Conservation (phyloP, 768 basidiomycete species). For the Auriculariales sp. region DNA sequence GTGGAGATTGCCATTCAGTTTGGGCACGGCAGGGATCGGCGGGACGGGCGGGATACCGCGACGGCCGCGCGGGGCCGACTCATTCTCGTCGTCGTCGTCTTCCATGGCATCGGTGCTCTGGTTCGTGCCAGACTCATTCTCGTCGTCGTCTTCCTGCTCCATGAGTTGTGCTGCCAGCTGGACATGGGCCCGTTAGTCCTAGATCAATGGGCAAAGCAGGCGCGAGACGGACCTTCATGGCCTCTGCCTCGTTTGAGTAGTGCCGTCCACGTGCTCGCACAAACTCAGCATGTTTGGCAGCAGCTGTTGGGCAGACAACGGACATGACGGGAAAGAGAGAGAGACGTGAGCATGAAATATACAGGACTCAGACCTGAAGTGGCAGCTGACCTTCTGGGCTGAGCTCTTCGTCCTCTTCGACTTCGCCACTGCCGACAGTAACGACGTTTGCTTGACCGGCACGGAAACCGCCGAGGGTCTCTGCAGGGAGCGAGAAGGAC, state of each 20-base stretch:
- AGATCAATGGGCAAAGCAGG: constrained; percentile 2
- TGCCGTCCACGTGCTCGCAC: constrained; percentile 68
- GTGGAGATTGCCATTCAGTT: not conserved
- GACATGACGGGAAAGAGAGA: not conserved
- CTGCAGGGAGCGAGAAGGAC: constrained; percentile 66
- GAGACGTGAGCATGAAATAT: not conserved
- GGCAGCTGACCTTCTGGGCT: constrained; percentile 63
- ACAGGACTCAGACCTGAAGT: not conserved
- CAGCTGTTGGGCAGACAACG: constrained; percentile 33
- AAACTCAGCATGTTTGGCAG: constrained; percentile 70
- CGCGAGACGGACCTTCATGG: constrained; percentile 58
- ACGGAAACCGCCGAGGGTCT: constrained; percentile 45
- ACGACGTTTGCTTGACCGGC: constrained; percentile 25
- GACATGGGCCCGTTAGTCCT: constrained; percentile 1
- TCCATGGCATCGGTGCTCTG: not conserved
- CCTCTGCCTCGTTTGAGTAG: constrained; percentile 84
- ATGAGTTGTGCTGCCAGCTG: constrained; percentile 53
- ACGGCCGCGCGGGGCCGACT: not conserved
- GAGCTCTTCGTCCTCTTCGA: constrained; percentile 72
- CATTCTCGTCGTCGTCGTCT: not conserved
- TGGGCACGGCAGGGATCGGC: not conserved
- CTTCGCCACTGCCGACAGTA: constrained; percentile 28
- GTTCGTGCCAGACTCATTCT: constrained; percentile 9
- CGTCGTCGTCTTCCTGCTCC: constrained; percentile 48
- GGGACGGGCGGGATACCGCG: not conserved